Evolutionary conservation across 441 rosid species (phyloP).

Genomic region (Theobroma grandiflorum): DNA sequence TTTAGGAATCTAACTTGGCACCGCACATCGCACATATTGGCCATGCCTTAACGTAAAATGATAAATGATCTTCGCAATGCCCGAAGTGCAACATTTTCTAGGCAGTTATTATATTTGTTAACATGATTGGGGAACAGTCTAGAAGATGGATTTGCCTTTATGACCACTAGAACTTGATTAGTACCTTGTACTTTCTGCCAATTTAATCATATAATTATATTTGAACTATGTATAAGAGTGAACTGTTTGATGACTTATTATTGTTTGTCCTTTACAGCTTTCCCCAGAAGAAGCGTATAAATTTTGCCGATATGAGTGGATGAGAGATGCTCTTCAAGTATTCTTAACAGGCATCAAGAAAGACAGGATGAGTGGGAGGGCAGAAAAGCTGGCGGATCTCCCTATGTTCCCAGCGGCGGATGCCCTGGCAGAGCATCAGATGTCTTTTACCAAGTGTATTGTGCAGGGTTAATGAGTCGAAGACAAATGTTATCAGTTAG

Average conservation of each 20-base stretch:
- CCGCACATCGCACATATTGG: background rate
- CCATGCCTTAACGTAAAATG: background rate
- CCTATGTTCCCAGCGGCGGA: conserved; percentile 25
- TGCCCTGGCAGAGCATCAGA: conserved; percentile 27
- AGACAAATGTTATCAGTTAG: background rate
- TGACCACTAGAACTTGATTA: background rate
- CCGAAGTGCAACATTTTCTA: background rate
- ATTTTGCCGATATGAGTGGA: conserved; percentile 68
- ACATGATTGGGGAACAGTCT: background rate
- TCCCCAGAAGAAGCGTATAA: conserved; percentile 49
- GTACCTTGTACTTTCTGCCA: background rate
- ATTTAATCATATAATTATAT: background rate
- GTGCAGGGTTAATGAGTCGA: conserved; percentile 26
- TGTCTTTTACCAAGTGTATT: conserved; percentile 29
- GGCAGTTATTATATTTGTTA: background rate
- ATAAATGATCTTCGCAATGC: background rate
- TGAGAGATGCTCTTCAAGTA: conserved; percentile 53
- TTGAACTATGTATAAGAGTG: background rate
- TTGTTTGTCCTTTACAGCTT: conserved; percentile 39
- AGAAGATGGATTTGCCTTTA: background rate
- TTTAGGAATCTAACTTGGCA: background rate
- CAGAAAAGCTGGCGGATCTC: conserved; percentile 24
- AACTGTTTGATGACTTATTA: background rate
- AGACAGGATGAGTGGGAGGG: background rate
- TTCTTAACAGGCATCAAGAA: conserved; percentile 35